Conservation (phyloP, 768 basidiomycete species). For the Auricularia sp. region DNA sequence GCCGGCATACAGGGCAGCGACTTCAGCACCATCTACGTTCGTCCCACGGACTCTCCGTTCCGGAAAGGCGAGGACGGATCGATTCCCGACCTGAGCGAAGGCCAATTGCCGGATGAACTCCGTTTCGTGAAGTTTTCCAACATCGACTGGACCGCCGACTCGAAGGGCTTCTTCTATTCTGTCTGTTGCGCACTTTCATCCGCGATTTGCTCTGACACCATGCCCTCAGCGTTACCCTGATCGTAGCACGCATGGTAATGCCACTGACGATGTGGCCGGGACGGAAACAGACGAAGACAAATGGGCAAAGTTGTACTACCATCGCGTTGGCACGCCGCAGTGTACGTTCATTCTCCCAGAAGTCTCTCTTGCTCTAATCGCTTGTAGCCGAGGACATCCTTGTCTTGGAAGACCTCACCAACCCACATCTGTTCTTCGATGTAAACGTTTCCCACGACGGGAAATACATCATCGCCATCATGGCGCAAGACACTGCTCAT, state of each 20-base stretch:
- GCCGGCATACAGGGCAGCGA: slow-evolving; percentile 50
- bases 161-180: slow-evolving; percentile 72
- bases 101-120: slow-evolving; percentile 53
- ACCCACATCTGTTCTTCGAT: slow-evolving; percentile 58
- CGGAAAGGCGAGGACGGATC: slow-evolving; percentile 25
- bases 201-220: neutral
- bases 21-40: slow-evolving; percentile 57
- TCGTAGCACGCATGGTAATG: slow-evolving; percentile 33
- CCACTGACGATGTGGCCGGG: slow-evolving; percentile 40
- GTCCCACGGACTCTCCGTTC: slow-evolving; percentile 51
- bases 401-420: slow-evolving; percentile 49
- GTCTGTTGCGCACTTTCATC: slow-evolving; percentile 7
- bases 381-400: slow-evolving; percentile 54
- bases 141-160: slow-evolving; percentile 67
- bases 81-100: slow-evolving; percentile 31
- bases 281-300: slow-evolving; percentile 52
- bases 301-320: slow-evolving; percentile 70
- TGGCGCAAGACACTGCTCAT: slow-evolving; percentile 50
- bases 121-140: slow-evolving; percentile 69
- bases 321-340: slow-evolving; percentile 60
- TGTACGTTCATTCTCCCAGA: slow-evolving; percentile 24
- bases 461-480: slow-evolving; percentile 47
- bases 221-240: slow-evolving; percentile 44
- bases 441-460: slow-evolving; percentile 52
- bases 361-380: neutral